Evolutionary conservation across 1,284 basidiomycete species (phyloP).

Genomic region (Agroathelia rolfsii): DNA sequence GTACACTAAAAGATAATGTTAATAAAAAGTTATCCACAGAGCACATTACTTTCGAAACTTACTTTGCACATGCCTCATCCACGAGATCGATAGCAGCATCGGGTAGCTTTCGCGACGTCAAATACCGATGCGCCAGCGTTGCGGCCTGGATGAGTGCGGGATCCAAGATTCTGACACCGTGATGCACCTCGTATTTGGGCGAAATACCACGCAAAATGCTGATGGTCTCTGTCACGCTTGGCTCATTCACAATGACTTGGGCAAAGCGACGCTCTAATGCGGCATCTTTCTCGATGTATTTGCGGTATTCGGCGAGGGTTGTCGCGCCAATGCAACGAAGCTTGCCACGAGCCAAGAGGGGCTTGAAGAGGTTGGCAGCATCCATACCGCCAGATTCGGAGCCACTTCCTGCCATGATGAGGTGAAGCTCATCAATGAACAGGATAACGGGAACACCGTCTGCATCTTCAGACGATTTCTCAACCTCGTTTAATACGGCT

Average conservation of each 20-base stretch:
- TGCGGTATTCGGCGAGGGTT: slow-evolving; percentile 87
- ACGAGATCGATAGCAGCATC: slow-evolving; percentile 91
- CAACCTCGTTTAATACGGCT: slow-evolving; percentile 85
- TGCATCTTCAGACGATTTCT: slow-evolving; percentile 82
- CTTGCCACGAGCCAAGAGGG: slow-evolving; percentile 85
- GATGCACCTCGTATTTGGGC: slow-evolving; percentile 77
- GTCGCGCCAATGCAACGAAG: slow-evolving; percentile 88
- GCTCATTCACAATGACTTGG: slow-evolving; percentile 91
- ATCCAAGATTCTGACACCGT: slow-evolving; percentile 88
- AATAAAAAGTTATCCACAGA: slow-evolving; percentile 7
- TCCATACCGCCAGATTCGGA: slow-evolving; percentile 74
- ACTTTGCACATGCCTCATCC: slow-evolving; percentile 88
- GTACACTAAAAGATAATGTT: slow-evolving; percentile 45
- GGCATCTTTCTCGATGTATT: slow-evolving; percentile 93
- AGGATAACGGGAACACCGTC: slow-evolving; percentile 80
- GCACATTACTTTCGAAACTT: slow-evolving; percentile 15
- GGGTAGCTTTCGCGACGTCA: slow-evolving; percentile 78
- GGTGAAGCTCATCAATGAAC: slow-evolving; percentile 92
- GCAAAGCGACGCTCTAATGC: slow-evolving; percentile 94
- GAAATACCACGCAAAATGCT: slow-evolving; percentile 85
- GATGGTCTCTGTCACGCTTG: slow-evolving; percentile 84
- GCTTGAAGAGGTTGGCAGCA: slow-evolving; percentile 85
- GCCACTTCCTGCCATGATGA: slow-evolving; percentile 83
- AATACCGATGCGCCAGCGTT: slow-evolving; percentile 88
- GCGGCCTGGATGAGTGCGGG: slow-evolving; percentile 86